Conservation (phyloP, 495 filamentous ascomycete species). For the Neurospora tetrasperma region DNA sequence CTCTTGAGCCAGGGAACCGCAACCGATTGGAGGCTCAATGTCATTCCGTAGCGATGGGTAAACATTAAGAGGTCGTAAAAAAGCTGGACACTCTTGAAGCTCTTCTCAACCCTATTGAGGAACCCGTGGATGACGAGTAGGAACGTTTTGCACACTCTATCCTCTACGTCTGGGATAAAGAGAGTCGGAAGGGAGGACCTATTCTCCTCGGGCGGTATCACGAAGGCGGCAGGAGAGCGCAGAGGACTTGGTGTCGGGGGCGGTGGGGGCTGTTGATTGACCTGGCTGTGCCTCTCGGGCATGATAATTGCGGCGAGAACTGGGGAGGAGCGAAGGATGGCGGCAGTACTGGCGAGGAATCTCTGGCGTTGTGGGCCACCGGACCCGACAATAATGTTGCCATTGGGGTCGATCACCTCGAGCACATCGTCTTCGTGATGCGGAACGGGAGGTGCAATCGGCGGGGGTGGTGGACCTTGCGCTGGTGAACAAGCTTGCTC, state of each 20-base stretch:
- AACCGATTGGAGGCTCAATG: not conserved
- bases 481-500: too few relatives aligned
- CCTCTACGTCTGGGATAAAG: not conserved
- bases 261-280: not conserved
- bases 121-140: not conserved
- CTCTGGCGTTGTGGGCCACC: not conserved
- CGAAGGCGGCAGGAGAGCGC: not conserved
- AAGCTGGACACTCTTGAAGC: not conserved
- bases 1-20: not conserved
- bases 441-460: not conserved
- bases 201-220: not conserved
- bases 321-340: not conserved
- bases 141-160: not conserved
- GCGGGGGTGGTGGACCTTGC: not conserved
- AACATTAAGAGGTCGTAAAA: not conserved
- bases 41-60: not conserved
- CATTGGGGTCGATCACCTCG: not conserved
- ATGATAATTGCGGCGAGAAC: not conserved
- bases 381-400: not conserved
- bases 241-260: not conserved
- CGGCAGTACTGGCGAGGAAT: not conserved
- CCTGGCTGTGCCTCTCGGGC: not conserved
- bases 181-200: not conserved
- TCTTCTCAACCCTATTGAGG: not conserved
- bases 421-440: not conserved